These are phyloP conservation scores for Ceriops zippeliana DNA, from an alignment of 345 rosid genomes.

Conservation along the genomic window DNA sequence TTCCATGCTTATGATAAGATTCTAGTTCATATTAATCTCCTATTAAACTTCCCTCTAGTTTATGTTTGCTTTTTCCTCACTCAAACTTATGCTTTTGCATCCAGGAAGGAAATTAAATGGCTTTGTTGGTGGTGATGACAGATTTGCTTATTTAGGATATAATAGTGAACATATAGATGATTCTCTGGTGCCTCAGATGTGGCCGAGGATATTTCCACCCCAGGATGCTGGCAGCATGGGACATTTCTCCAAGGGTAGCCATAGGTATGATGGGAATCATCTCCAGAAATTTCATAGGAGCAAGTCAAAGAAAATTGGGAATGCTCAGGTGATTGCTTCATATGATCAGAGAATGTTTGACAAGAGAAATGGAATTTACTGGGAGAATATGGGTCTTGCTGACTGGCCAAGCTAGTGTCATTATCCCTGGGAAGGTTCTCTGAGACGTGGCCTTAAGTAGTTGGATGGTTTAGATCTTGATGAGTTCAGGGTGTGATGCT, in stretches of 20 bases:
- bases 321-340: conserved; percentile 29
- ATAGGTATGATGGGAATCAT: conserved; percentile 47
- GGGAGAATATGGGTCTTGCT: conserved; percentile 45
- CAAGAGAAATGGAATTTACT: conserved; percentile 42
- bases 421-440: conserved; percentile 31
- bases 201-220: conserved; percentile 37
- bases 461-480: conserved; percentile 53
- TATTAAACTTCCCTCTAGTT: background rate
- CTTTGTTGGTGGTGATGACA: conserved; percentile 65
- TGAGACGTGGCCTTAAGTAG: conserved; percentile 35
- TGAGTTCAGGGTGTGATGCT: conserved; percentile 65
- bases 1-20: conserved; percentile 45
- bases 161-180: conserved; percentile 59
- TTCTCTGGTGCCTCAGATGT: conserved; percentile 45
- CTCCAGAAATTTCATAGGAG: conserved; percentile 45
- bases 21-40: background rate
- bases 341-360: conserved; percentile 37
- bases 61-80: conserved; percentile 1
- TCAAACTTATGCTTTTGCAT: conserved; percentile 20
- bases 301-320: conserved; percentile 44
- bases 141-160: conserved; percentile 40
- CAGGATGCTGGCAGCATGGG: conserved; percentile 40
- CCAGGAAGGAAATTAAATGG: conserved; percentile 79
- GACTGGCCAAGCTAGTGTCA: conserved; percentile 50
- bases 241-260: conserved; percentile 37